A percentile compares a stretch with the other conserved stretches of the same genome.
Evolutionary conservation across 495 filamentous ascomycete genomes (phyloP).

Genomic region (Talaromyces stipitatus): DNA sequence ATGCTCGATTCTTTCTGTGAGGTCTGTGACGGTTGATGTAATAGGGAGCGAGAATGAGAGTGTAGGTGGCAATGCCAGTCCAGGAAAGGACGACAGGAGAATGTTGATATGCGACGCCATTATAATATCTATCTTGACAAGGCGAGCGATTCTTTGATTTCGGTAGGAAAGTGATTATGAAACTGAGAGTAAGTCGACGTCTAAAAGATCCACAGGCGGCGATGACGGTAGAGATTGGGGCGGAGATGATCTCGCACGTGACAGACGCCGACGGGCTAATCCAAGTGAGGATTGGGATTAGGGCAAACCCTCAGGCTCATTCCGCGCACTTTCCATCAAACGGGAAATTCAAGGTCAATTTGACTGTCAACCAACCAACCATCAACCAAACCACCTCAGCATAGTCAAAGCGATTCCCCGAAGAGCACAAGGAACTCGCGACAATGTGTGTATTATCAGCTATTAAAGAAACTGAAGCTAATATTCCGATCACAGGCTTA

Average conservation of each 20-base stretch:
- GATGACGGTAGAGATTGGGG: background rate
- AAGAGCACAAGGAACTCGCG: constrained; percentile 52
- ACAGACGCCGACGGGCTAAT: background rate
- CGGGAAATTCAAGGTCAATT: constrained; percentile 6
- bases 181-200: background rate
- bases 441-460: constrained; percentile 38
- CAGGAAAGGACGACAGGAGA: constrained; percentile 73
- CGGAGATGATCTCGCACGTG: background rate
- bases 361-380: background rate
- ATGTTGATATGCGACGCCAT: constrained; percentile 62
- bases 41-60: constrained; percentile 61
- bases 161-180: too few relatives aligned
- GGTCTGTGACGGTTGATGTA: constrained; percentile 56
- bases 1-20: constrained; percentile 52
- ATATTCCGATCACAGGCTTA: constrained; percentile 58
- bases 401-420: constrained; percentile 53
- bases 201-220: background rate
- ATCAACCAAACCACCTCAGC: constrained; percentile 16
- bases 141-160: too few relatives aligned
- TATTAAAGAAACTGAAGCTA: background rate
- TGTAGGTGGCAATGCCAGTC: constrained; percentile 72
- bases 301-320: constrained; percentile 31
- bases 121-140: too few relatives aligned
- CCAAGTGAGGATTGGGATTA: constrained; percentile 15
- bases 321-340: constrained; percentile 36